Evolutionary conservation across 176 grass and related monocot species (phyloP).

Genomic region (Musa beccarii): DNA sequence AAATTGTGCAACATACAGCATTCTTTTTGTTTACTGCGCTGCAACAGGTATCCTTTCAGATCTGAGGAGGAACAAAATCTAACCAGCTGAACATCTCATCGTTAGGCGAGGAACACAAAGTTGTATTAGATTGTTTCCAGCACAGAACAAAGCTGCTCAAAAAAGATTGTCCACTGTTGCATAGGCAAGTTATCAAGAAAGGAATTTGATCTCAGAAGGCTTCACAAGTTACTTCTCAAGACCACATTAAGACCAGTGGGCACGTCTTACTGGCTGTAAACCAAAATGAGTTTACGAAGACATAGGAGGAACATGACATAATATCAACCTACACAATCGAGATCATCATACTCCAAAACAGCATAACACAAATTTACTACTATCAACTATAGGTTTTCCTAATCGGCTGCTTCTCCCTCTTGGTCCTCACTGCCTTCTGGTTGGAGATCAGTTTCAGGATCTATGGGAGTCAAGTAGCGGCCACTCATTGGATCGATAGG

Average conservation of each 20-base stretch:
- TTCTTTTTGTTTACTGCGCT: not conserved
- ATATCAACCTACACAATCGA: not conserved
- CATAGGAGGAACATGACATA: not conserved
- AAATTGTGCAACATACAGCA: slow-evolving; percentile 11
- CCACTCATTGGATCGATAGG: slow-evolving; percentile 83
- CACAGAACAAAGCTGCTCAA: not conserved
- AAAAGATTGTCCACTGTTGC: not conserved
- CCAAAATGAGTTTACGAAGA: not conserved
- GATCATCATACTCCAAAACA: not conserved
- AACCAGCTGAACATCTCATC: not conserved
- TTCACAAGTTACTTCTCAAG: not conserved
- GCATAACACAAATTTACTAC: not conserved
- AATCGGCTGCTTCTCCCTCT: slow-evolving; percentile 18
- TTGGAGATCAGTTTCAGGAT: slow-evolving; percentile 21
- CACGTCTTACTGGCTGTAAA: not conserved
- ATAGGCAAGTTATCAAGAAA: slow-evolving; percentile 20
- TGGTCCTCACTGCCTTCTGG: slow-evolving; percentile 22
- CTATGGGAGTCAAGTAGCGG: slow-evolving; percentile 33
- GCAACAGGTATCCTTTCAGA: slow-evolving; percentile 3
- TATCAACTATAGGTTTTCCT: slow-evolving; percentile 19
- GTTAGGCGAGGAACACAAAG: not conserved
- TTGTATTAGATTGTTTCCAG: not conserved
- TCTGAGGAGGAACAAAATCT: slow-evolving; percentile 11
- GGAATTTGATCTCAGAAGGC: slow-evolving; percentile 7
- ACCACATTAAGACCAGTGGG: not conserved